Evolutionary conservation across 192 early-diverging fungal genomes (phyloP), one percentile per base, ranked within the genome.

Genomic region (Funneliformis geosporum): DNA sequence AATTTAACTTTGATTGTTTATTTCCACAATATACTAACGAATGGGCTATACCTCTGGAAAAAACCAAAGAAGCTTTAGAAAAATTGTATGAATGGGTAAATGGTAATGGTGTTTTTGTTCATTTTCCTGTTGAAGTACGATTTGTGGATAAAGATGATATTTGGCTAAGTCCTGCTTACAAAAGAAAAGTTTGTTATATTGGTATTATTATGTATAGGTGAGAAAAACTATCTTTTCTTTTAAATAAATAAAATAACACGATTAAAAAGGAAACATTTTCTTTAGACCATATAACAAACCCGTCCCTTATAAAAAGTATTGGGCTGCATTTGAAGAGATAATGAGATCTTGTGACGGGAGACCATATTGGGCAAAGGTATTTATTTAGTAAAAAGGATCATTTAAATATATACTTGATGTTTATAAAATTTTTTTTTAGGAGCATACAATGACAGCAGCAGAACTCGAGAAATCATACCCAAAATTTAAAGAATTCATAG

Each of bases 361-460:
- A 21, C 93, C 93, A 55, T 92, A 95, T 73, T 95, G 93, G 93
- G 93, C 92, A 70, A 93, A 93, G 82, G 88, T 82, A 81, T 68
- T 38, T 40, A 23, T 27, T n/a, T n/a, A n/a, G n/a, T n/a, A n/a
- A n/a, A n/a, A n/a, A n/a, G n/a, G n/a, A n/a, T n/a, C n/a, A n/a
- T n/a, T n/a, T n/a, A n/a, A n/a, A n/a, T n/a, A n/a, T n/a, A n/a
- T n/a, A n/a, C n/a, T n/a, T n/a, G n/a, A n/a, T n/a, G n/a, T n/a
- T n/a, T n/a, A 33, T 18, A 12, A 59, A 61, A 14, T 18, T 64
- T 50, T 64, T 7, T 16, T 23, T 71, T 82, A 88, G 80, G 87
- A 88, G 0, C 93, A 95, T 78, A 80, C 80, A 38, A 90, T 92
- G 82, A 80, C 84, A 42, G 82, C 81, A 61, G 76, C 82, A 25